Conservation (phyloP, 23 red algal species). For the Gracilaria gracilis region DNA sequence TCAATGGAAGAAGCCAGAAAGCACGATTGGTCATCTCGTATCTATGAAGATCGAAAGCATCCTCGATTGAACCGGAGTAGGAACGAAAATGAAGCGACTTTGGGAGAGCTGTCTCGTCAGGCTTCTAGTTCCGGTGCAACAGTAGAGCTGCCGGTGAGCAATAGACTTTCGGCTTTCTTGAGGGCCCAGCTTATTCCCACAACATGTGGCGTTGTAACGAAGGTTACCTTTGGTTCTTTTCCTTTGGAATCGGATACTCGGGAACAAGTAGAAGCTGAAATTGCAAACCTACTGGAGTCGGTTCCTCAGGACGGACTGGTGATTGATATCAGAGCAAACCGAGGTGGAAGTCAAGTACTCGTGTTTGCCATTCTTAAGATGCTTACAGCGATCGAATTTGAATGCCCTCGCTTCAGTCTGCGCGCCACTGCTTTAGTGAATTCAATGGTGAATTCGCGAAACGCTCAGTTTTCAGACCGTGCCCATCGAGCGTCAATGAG, state of each 20-base stretch:
- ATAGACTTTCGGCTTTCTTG: background rate
- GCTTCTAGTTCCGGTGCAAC: background rate
- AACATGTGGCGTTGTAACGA: background rate
- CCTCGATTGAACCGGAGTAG: background rate
- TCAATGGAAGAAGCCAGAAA: background rate
- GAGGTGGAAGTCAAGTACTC: background rate
- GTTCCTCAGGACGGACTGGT: conserved; percentile 18
- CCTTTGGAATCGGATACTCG: background rate
- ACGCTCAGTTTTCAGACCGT: background rate
- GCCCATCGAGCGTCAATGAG: background rate
- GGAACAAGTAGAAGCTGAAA: background rate
- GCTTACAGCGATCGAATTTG: background rate
- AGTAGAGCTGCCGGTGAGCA: background rate
- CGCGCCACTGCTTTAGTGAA: background rate
- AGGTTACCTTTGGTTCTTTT: background rate
- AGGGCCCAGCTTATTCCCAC: background rate
- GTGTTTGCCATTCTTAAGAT: background rate
- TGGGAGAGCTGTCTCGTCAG: background rate
- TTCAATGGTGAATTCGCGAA: background rate
- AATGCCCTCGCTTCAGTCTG: background rate
- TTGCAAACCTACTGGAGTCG: background rate
- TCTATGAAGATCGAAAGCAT: too few relatives aligned
- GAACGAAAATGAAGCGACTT: background rate
- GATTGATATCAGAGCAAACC: conserved; percentile 23
- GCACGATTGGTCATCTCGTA: too few relatives aligned